These are phyloP conservation scores for Fagopyrum homotropicum DNA, from an alignment of 148 eudicot species.

Conservation along the genomic window DNA sequence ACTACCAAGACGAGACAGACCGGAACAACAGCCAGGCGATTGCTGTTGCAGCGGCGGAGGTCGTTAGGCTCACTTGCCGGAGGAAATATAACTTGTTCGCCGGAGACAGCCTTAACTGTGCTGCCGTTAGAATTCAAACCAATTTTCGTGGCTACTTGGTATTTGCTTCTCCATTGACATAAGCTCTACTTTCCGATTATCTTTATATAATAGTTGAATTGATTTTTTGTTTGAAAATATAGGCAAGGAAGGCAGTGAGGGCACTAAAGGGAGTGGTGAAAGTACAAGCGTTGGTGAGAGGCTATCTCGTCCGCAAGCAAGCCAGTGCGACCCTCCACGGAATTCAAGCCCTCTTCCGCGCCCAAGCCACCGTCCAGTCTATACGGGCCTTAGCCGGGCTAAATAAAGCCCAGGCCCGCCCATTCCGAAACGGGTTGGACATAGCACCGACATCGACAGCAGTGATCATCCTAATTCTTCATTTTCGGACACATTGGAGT, in stretches of 20 bases:
- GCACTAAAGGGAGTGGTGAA: slow-evolving; percentile 75
- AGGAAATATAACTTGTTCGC: slow-evolving; percentile 21
- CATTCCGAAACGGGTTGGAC: background rate
- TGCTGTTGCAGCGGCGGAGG: slow-evolving; percentile 70
- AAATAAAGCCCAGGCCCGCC: slow-evolving; percentile 13
- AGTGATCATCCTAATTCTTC: slow-evolving; percentile 22
- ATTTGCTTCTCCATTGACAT: background rate
- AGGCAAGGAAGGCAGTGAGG: slow-evolving; percentile 76
- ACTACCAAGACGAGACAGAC: slow-evolving; percentile 24
- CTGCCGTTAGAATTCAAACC: slow-evolving; percentile 63
- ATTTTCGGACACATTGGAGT: slow-evolving; percentile 23
- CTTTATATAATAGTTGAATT: background rate
- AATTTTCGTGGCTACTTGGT: slow-evolving; percentile 77
- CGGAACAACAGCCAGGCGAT: slow-evolving; percentile 60
- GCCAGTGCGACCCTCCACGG: slow-evolving; percentile 65
- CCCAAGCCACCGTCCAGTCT: slow-evolving; percentile 61
- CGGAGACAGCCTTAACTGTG: slow-evolving; percentile 28
- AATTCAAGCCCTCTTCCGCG: slow-evolving; percentile 67
- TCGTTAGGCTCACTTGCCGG: slow-evolving; percentile 51
- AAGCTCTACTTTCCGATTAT: background rate
- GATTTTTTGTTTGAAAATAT: background rate
- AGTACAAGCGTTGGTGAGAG: slow-evolving; percentile 78
- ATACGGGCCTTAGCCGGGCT: slow-evolving; percentile 23
- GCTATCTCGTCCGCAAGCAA: slow-evolving; percentile 72
- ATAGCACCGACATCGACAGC: slow-evolving; percentile 26